Evolutionary conservation across 495 filamentous ascomycete species (phyloP), one percentile per base, ranked within the genome.

Genomic region (Cercophora scortea): DNA sequence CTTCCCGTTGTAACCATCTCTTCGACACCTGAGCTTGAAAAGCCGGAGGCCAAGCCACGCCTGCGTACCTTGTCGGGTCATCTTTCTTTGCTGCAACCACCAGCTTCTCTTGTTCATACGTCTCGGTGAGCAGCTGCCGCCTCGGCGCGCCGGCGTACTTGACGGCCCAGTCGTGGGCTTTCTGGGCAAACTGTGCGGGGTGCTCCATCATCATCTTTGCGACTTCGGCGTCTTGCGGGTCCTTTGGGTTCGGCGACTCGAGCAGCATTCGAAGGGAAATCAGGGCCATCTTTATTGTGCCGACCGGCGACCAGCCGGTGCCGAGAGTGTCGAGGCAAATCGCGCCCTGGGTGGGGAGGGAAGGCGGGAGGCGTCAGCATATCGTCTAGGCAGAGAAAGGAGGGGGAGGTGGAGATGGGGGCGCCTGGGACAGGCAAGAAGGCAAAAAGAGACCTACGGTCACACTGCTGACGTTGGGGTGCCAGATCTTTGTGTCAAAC

Each of bases 301-400:
- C 79, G 12, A 97, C 90, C 0, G 93, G 93, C 6, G 90, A 93
- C 93, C 93, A 98, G 54, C 86, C 88, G 34, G 80, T 73, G 11
- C 88, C 86, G 15, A 98, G 81, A 0, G 91, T 98, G 62, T 98
- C 93, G 43, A 98, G 85, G 66, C 93, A 98, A 64, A 98, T 98
- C 16, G 93, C 94, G 15, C 93, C 93, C 92, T 96, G 15, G 45
- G n/a, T 32, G 6, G 18, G 19, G 10, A 34, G 13, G 10, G 6
- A 41, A 40, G 8, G 4, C 8, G 32, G 36, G 4, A 17, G 32
- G 36, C 15, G 42, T 49, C 47, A 53, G 46, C 45, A 4, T 13
- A 1, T 18, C 47, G 11, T 36, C 48, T 15, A 2, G 25, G 25
- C 25, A 5, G 25, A 25, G 25, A n/a, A n/a, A 2, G 25, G 25